Evolutionary conservation across 306 rosid species (phyloP).

Genomic region (Alnus rubra): DNA sequence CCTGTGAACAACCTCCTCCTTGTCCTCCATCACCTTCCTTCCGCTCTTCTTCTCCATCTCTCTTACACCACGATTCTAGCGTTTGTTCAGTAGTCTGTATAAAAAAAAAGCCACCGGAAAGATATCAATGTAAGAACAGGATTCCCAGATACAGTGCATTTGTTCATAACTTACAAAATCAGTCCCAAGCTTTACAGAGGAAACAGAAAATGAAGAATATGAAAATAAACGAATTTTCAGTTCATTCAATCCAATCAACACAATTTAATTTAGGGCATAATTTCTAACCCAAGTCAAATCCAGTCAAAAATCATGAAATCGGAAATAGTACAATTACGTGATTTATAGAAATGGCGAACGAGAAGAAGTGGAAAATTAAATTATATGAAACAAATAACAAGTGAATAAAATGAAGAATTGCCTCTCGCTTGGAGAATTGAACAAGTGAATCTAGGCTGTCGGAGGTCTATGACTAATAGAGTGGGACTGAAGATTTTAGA

Average conservation of each 20-base stretch:
- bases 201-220: background rate
- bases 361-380: background rate
- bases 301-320: background rate
- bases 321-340: background rate
- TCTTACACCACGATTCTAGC: background rate
- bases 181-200: background rate
- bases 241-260: too few species aligned
- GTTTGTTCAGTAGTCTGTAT: background rate
- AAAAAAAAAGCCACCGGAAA: background rate
- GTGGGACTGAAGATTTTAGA: too few species aligned
- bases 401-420: too few species aligned
- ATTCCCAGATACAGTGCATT: background rate
- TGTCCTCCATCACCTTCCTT: conserved; percentile 17
- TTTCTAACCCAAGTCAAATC: too few species aligned
- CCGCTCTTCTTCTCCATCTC: conserved; percentile 25
- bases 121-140: background rate
- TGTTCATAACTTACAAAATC: background rate
- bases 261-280: too few species aligned
- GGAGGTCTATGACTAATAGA: too few species aligned
- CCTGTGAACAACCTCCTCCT: conserved; percentile 40
- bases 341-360: background rate
- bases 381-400: background rate
- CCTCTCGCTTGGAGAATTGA: too few species aligned
- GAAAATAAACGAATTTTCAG: too few species aligned
- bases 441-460: too few species aligned